Base-by-base conservation (phyloP, 164 flowering plant species). In the Warburgia ugandensis region DNA sequence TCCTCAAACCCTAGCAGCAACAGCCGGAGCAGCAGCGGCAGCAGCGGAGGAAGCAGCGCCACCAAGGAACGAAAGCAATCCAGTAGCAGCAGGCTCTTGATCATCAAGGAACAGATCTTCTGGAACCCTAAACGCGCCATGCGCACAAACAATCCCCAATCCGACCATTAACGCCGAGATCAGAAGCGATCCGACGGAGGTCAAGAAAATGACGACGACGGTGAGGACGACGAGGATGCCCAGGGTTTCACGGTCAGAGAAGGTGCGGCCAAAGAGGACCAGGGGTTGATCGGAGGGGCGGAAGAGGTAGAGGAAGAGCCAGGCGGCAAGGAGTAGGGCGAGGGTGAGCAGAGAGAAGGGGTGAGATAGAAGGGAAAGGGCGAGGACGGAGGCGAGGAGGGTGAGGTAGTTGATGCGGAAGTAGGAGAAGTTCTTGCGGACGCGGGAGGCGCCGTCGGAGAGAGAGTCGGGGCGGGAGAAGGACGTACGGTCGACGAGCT, bases 51-150 rank as follows among this genome's bases (percentile, higher is more conserved):
- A 58, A 26, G 86, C 79, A 6, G 88, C 74, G 6, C 73, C 77
- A n/a, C 80, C 76, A 32, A 90, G 67, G 73, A 82, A 84, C 3
- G 94, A 84, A 28, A 90, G 69, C 65, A 90, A 73, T 7, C 97
- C 89, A 3, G 74, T 31, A 29, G 70, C 17, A 3, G 70, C 63
- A 3, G 69, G 56, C 25, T 83, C 84, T 48, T 75, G 85, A 22
- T 81, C 92, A 33, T 84, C 96, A 29, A 84, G 62, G 68, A 84
- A 87, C 48, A 87, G 68, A 62, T 87, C 96, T 33, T 87, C 96
- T 0, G 94, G 89, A 35, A 64, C 78, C 67, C 87, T 66, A 59
- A 81, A 78, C 5, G 87, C 75, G 1, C 89, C 96, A 39, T 87
- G 96, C 37, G 57, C 73, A 29, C 71, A 73, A 25, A 82, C 83